Base-by-base conservation (phyloP, 306 rosid genomes). In the Purshia tridentata region DNA sequence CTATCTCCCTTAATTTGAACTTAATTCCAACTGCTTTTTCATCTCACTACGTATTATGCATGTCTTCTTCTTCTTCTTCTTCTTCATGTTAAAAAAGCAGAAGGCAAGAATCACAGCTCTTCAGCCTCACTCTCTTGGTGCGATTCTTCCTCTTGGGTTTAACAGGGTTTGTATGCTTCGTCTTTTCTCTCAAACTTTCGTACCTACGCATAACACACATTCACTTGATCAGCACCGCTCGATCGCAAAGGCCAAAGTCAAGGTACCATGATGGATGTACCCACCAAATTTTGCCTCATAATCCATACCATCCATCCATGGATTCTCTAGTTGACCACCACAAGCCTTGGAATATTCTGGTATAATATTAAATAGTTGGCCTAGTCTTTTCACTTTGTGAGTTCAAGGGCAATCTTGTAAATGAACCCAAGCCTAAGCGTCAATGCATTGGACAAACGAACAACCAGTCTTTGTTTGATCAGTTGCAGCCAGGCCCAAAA, bases 141-240 rank as follows among this genome's bases (percentile, higher is more conserved):
- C 71, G 90, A 46, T 74, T 89, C 82, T 76, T 88, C 91, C 66
- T 88, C 45, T 68, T 93, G 60, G 93, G 96, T 63, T 77, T 93
- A n/a, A 87, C 81, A 20, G 98, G 96, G 97, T 91, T 75, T 18
- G 82, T 59, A 29, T 29, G 14, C 10, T 59, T 73, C 39, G 8
- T 61, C 66, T 59, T 63, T 20, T 15, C 41, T n/a, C 18, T 16
- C 69, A 15, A 35, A 29, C 35, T 3, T 29, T 1, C 35, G 35
- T 29, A n/a, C n/a, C n/a, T n/a, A 29, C 35, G 35, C 60, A 5
- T 6, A 41, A 2, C 35, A 68, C 46, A n/a, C 29, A 29, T 13
- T 2, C 35, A 29, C 35, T 29, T 29, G 35, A 29, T n/a, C n/a
- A n/a, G 2, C 35, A 29, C 35, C 35, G 35, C 35, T 29, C 35